Conservation (phyloP, 352 stramenopile genomes). For the Aphanomyces euteiches region DNA sequence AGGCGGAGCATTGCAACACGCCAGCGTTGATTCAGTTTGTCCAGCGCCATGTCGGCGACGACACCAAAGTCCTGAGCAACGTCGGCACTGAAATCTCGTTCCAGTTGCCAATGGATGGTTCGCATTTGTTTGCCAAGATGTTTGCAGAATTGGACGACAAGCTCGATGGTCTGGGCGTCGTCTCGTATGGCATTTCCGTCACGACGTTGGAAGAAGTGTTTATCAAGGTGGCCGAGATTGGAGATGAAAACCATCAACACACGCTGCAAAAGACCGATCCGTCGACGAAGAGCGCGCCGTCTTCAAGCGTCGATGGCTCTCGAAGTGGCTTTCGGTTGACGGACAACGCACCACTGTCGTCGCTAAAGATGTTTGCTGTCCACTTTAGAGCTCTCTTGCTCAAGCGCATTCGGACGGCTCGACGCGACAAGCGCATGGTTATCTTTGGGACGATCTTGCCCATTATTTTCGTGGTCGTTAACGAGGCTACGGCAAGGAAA, state of each 20-base stretch:
- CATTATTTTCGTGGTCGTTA: constrained; percentile 31
- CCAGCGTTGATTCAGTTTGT: constrained; percentile 43
- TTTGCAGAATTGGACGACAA: constrained; percentile 57
- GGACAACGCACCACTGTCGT: constrained; percentile 13
- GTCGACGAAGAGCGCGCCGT: constrained; percentile 11
- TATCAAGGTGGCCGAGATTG: constrained; percentile 76
- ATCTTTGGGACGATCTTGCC: constrained; percentile 34
- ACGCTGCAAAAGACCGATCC: constrained; percentile 39
- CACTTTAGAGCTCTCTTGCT: constrained; percentile 31
- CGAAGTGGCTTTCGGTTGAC: not conserved
- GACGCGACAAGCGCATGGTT: constrained; percentile 31
- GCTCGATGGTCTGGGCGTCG: constrained; percentile 35
- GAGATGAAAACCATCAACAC: constrained; percentile 50
- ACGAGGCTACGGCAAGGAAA: too few relatives aligned
- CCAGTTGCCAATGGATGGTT: constrained; percentile 52
- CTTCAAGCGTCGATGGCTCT: constrained; percentile 34
- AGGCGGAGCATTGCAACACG: constrained; percentile 43
- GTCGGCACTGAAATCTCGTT: constrained; percentile 70
- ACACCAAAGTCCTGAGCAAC: constrained; percentile 54
- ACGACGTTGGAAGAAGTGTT: constrained; percentile 89
- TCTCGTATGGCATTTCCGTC: constrained; percentile 85
- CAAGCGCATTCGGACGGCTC: constrained; percentile 26
- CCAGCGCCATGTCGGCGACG: constrained; percentile 36
- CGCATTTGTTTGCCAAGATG: constrained; percentile 50
- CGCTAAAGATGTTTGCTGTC: constrained; percentile 42